Conservation (phyloP, 2,329 filamentous ascomycete species). For the Alternaria brassicicola region DNA sequence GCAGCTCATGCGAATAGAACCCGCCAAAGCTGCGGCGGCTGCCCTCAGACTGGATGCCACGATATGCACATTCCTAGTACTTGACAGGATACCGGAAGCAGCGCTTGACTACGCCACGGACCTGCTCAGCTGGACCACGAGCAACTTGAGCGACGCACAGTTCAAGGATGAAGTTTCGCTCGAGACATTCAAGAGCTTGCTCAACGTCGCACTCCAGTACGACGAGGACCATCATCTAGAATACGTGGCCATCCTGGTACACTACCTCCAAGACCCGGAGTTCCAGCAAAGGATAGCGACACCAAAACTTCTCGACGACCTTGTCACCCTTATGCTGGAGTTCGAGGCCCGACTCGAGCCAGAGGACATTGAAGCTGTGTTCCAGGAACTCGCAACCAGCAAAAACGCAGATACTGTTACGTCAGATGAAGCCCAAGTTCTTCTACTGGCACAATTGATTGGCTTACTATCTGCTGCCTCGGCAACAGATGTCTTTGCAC, state of each 20-base stretch:
- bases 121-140: constrained; percentile 44
- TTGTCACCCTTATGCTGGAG: constrained; percentile 40
- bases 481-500: constrained; percentile 42
- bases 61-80: constrained; percentile 33
- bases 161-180: constrained; percentile 41
- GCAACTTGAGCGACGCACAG: constrained; percentile 43
- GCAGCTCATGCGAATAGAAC: constrained; percentile 36
- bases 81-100: constrained; percentile 37
- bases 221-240: constrained; percentile 46
- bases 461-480: constrained; percentile 43
- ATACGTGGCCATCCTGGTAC: constrained; percentile 40
- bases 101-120: constrained; percentile 45
- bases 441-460: constrained; percentile 42
- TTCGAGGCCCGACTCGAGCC: constrained; percentile 37
- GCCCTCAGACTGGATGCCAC: constrained; percentile 42
- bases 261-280: constrained; percentile 45
- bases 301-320: constrained; percentile 35
- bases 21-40: constrained; percentile 43
- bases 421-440: constrained; percentile 33
- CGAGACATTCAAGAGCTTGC: constrained; percentile 34
- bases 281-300: constrained; percentile 44
- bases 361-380: constrained; percentile 36
- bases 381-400: constrained; percentile 36
- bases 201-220: constrained; percentile 35
- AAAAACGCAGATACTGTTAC: constrained; percentile 29